Conservation (phyloP, 176 grass and related monocot species). For the Ampelocalamus luodianensis region DNA sequence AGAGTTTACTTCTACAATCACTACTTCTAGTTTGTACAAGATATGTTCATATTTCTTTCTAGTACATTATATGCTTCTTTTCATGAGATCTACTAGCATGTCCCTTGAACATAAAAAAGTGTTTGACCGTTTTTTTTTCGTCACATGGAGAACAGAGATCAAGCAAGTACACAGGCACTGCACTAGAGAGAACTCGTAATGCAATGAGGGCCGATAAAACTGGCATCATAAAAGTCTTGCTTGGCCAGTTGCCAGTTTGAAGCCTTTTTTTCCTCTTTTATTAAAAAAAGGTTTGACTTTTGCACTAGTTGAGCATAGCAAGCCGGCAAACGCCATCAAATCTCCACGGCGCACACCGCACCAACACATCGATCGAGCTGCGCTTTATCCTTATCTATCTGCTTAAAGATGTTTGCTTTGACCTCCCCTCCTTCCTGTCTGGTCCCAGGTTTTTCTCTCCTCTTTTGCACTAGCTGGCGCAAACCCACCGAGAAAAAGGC, state of each 20-base stretch:
- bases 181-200: not conserved
- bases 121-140: slow-evolving; percentile 2
- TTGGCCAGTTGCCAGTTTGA: slow-evolving; percentile 38
- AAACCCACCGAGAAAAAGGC: slow-evolving; percentile 4
- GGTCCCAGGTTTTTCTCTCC: slow-evolving; percentile 21
- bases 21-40: not conserved
- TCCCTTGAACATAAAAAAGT: not conserved
- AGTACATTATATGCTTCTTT: not conserved
- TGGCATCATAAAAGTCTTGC: slow-evolving; percentile 34
- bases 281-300: slow-evolving; percentile 46
- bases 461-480: not conserved
- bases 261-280: not conserved
- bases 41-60: not conserved
- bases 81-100: not conserved
- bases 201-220: slow-evolving; percentile 17
- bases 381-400: slow-evolving; percentile 54
- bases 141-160: slow-evolving; percentile 34
- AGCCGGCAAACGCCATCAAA: slow-evolving; percentile 42
- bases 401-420: slow-evolving; percentile 45
- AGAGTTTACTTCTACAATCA: not conserved
- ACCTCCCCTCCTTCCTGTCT: slow-evolving; percentile 34
- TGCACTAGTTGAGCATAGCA: not conserved
- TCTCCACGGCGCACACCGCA: slow-evolving; percentile 50
- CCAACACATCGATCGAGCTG: slow-evolving; percentile 34
- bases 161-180: slow-evolving; percentile 30